phyloP scores from a whole-genome alignment of 768 basidiomycete species.

The Cystoderma amianthinum region DNA sequence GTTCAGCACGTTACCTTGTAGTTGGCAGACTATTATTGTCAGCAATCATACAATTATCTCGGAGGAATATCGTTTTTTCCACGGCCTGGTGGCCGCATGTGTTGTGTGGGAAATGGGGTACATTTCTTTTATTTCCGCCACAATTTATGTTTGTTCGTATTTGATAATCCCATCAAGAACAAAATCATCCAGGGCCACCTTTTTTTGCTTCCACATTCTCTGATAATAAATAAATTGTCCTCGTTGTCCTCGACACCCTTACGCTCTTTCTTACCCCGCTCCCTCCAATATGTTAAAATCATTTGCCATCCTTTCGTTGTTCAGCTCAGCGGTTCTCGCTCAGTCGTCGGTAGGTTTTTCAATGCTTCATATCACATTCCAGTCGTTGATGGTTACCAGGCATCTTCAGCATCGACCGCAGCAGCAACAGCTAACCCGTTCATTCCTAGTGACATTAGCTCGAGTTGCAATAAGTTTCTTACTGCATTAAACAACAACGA shows the following conservation, averaged over 20 bases:
- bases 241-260: background rate
- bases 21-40: no score
- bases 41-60: no score
- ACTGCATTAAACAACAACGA: slow-evolving; percentile 54
- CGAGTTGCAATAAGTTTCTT: slow-evolving; percentile 52
- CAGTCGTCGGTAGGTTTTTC: slow-evolving; percentile 33
- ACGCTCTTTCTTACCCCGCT: slow-evolving; percentile 2
- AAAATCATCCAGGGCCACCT: slow-evolving; percentile 13
- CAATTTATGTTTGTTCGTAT: slow-evolving; percentile 21
- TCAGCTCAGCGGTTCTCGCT: slow-evolving; percentile 45
- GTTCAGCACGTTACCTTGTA: no score
- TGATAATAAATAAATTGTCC: background rate
- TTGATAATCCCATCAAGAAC: slow-evolving; percentile 11
- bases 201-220: slow-evolving; percentile 9
- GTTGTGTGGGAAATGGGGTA: slow-evolving; percentile 8
- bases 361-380: background rate
- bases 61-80: no score
- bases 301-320: slow-evolving; percentile 42
- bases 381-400: slow-evolving; percentile 4
- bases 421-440: slow-evolving; percentile 33
- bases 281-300: slow-evolving; percentile 41
- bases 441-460: slow-evolving; percentile 64
- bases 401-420: slow-evolving; percentile 13
- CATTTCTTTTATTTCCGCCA: slow-evolving; percentile 10
- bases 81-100: no score